Evolutionary conservation across 139 green algal species (phyloP), one percentile per base, ranked within the genome.

Genomic region (Ettlia oleoabundans): DNA sequence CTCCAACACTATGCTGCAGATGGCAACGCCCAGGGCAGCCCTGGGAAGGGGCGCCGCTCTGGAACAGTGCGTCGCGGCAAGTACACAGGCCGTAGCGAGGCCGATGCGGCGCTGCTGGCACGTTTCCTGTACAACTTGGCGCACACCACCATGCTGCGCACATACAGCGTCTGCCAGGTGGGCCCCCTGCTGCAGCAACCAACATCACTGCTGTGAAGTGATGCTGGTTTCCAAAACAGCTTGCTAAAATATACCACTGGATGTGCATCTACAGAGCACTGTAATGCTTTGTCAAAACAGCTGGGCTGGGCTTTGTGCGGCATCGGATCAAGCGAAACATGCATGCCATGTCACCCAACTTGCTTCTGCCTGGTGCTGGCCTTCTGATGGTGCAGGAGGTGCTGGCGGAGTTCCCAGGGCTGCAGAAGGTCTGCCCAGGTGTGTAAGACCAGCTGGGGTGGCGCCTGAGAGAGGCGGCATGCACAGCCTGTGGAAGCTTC

Each of bases 81-180:
- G 19, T 32, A 26, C 24, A 28, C 3, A 7, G 41, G 51, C 2
- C 24, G 47, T n/a, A 33, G 32, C 47, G 71, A 32, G 21, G 7
- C 47, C 21, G 71, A 66, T 24, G 71, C 40, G 32, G 66, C 35
- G 7, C 51, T 58, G 32, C n/a, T 51, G 33, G 64, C 78, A 0
- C 78, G 78, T 65, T 83, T 83, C 65, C 47, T 83, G 42, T 64
- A 33, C 64, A 83, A 73, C 74, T 5, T 80, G n/a, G 52, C 51
- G 3, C 43, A 47, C 47, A 76, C 78, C 32, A 24, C 52, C 72
- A 79, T 79, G 52, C 24, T 79, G 52, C 72, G 72, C 52, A 67
- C 52, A 4, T 6, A 24, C 47, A 41, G 19, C 15, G 47, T 78
- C 4, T 58, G 41, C 71, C 47, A 66, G 71, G 47, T 30, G 66